Evolutionary conservation across 176 grass and related monocot genomes (phyloP), one percentile per base, ranked within the genome.

Genomic region (Musa schizocarpa): DNA sequence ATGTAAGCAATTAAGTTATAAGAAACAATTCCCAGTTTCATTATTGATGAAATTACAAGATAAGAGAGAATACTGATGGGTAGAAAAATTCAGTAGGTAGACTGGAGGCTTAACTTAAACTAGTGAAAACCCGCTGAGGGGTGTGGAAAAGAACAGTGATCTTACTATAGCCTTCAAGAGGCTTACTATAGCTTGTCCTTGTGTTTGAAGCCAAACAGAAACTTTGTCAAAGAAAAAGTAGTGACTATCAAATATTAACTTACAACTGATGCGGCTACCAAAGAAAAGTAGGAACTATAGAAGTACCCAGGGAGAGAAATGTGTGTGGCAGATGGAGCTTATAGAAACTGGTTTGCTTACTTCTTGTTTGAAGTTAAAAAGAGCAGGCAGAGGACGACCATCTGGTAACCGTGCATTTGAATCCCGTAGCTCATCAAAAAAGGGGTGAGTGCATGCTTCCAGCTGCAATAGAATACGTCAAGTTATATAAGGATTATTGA

Each of bases 281-380:
- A n/a, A 69, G 13, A 29, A 27, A 69, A 69, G 26, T 6, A 43
- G 34, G 34, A 43, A 43, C 34, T 3, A 43, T 43, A 43, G 34
- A 43, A 6, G 34, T 43, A 4, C 4, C 11, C 12, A 49, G 2
- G 9, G 11, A 65, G 10, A 19, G n/a, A 49, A 50, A 21, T 51
- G 52, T 16, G 11, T 52, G 16, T 21, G 16, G 1, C 5, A 51
- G 68, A 20, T 4, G 57, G 7, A 62, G 53, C 0, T 74, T 74
- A 14, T 22, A 53, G 20, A 73, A 52, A 12, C 1, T 24, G n/a
- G 76, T 70, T 16, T 58, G 68, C 89, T 82, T 86, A 92, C 89
- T 82, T 92, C 89, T 51, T 86, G 89, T 74, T 88, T 88, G 78
- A 92, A 92, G 79, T 88, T 85, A 68, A 92, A 92, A 22, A 92